Base-by-base conservation (phyloP, 495 filamentous ascomycete genomes). In the Aspergillus saccharolyticus region DNA sequence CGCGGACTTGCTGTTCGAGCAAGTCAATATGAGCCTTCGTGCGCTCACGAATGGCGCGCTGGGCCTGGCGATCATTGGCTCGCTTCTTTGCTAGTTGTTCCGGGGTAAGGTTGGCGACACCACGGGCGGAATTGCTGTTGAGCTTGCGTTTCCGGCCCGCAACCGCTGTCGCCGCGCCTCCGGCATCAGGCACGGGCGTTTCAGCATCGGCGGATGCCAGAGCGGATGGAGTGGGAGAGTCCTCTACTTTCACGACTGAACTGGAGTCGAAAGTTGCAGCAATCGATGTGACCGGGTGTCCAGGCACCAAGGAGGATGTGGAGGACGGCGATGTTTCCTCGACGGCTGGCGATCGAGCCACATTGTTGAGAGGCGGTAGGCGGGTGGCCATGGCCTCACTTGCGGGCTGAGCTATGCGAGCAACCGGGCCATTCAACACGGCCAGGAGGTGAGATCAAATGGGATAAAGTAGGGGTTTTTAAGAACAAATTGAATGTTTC, bases 31-130 rank as follows among this genome's bases (percentile, higher is more conserved):
- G 87, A 54, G 83, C 78, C 63, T 90, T 92, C 12, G 87, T 95
- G 56, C 91, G 80, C 63, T 89, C 86, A 16, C 91, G 80, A 56
- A 95, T 96, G 17, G 89, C 89, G 50, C 89, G 83, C 69, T 96
- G 91, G 17, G 91, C 91, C 71, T 92, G 89, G 43, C 91, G 83
- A 67, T 96, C 91, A 70, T 95, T 95, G 65, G 89, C 89, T 54
- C 91, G 81, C 71, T 96, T 96, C 65, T 87, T 83, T 7, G 81
- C 85, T 48, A 89, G 75, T 66, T 90, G 87, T 21, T 84, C 80
- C n/a, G 83, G 82, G 14, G 85, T 88, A 58, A 90, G 80, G 56
- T 85, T 89, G 52, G 85, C 84, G 18, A 91, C 86, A 42, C 85
- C 85, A 55, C 87, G 77, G 22, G 83, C 80, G n/a, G 81, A 85